Conservation (phyloP, 345 rosid species). For the Raphanus sativus region DNA sequence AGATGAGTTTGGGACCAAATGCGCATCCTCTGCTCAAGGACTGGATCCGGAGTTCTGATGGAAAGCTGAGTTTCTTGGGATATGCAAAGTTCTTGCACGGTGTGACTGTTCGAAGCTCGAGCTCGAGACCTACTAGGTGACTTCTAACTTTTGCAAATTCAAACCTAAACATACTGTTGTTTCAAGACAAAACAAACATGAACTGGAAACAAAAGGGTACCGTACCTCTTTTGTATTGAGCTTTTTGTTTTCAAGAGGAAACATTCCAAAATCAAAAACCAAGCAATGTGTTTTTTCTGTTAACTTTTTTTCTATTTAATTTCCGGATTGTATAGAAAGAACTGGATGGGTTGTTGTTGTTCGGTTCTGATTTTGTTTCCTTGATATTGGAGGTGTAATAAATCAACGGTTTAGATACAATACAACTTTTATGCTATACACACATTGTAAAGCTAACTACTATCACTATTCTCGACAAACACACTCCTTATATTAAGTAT, state of each 20-base stretch:
- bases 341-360: conserved; percentile 1
- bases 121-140: conserved; percentile 52
- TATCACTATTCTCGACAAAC: background rate
- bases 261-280: conserved; percentile 4
- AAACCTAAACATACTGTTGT: conserved; percentile 4
- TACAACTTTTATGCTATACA: background rate
- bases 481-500: no score
- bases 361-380: conserved; percentile 17
- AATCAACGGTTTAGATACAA: background rate
- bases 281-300: background rate
- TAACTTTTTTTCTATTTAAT: background rate
- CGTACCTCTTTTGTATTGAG: conserved; percentile 18
- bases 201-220: background rate
- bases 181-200: conserved; percentile 7
- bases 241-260: conserved; percentile 32
- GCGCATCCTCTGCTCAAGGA: conserved; percentile 68
- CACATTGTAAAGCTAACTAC: background rate
- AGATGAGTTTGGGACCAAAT: conserved; percentile 79
- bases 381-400: conserved; percentile 12
- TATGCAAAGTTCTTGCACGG: conserved; percentile 86
- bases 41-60: conserved; percentile 85
- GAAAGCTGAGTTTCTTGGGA: conserved; percentile 87
- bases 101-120: conserved; percentile 61
- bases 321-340: conserved; percentile 15
- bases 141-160: conserved; percentile 17